Evolutionary conservation across 2,329 filamentous ascomycete genomes (phyloP), one percentile per base, ranked within the genome.

Genomic region (Pestalotiopsis sp.): DNA sequence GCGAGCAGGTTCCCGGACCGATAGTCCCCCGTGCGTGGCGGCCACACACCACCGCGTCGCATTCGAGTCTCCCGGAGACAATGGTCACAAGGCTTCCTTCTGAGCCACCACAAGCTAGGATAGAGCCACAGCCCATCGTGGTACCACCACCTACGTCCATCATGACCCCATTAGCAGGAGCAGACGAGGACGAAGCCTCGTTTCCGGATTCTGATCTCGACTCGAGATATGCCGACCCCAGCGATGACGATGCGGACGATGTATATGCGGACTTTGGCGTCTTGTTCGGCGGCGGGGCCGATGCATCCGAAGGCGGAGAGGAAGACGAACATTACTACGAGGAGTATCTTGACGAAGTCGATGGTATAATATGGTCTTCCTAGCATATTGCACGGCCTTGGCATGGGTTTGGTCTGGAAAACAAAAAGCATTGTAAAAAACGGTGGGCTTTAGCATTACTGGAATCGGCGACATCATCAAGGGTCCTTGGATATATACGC

Each of bases 181-280:
- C 81, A 14, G 84, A 87, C 36, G 84, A 87, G 45, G 83, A 83
- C 2, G 76, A 77, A 67, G 80, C 83, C 31, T 83, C 85, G 4
- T 87, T 86, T 64, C 84, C 86, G 1, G 81, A 82, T 20, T 78
- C 80, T 11, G 82, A 83, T 57, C 82, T 84, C 39, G 82, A 82
- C n/a, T 81, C 81, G 49, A 79, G 80, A 39, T 86, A 86, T 56
- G 75, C 72, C 9, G 79, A 81, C 4, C 70, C 76, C 38, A 77
- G 76, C 13, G 81, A 82, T 45, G 83, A 84, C 49, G 85, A 86
- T 45, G 74, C 81, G 39, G 85, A 85, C 25, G 82, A 85, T 45
- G 84, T 89, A 52, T 88, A 88, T 69, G 85, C 85, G 13, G 86
- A 89, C 69, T 88, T 89, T 69, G 81, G 84, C 4, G 81, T 85